Evolutionary conservation across 2,329 filamentous ascomycete species (phyloP), one percentile per base, ranked within the genome.

Genomic region (Diaporthe sp.): DNA sequence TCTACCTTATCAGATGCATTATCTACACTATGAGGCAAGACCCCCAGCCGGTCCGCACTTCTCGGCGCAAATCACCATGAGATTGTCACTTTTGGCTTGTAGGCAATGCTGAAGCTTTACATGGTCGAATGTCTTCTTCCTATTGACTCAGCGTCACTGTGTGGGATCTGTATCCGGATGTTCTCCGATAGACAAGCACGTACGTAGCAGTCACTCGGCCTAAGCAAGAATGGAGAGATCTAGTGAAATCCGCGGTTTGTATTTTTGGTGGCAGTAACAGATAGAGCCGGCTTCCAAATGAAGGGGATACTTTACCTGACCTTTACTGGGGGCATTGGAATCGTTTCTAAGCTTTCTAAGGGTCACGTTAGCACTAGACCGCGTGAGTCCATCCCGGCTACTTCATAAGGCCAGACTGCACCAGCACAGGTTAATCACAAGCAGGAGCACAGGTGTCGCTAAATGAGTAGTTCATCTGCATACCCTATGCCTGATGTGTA

Each of bases 391-490:
- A 49, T 49, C 17, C 13, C 49, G 39, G 39, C 13, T 25, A 6
- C 39, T 25, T 12, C 59, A 53, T 37, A 28, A 42, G 49, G 46
- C 46, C 53, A 58, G 51, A 53, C 37, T 49, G 68, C 69, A 57
- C 61, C 49, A 71, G 55, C 65, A 68, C 42, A 68, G 31, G 67
- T 73, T 51, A 61, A 53, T 71, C 74, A 77, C 71, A 72, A 76
- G 55, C 68, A 68, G 55, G 65, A 74, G 67, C 65, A 77, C 71
- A 68, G 74, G 70, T 73, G 2, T 74, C 57, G 65, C 70, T 39
- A 74, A 70, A 75, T 76, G 71, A 72, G 51, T 59, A 28, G 44
- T 74, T 73, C 71, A 76, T 76, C 70, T 74, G 76, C 65, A 71
- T 76, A 69, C 71, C 71, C 70, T 74, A 76, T 59, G 61, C 76